Conservation (phyloP, 2,329 filamentous ascomycete species). For the Colletotrichum theobromicola region DNA sequence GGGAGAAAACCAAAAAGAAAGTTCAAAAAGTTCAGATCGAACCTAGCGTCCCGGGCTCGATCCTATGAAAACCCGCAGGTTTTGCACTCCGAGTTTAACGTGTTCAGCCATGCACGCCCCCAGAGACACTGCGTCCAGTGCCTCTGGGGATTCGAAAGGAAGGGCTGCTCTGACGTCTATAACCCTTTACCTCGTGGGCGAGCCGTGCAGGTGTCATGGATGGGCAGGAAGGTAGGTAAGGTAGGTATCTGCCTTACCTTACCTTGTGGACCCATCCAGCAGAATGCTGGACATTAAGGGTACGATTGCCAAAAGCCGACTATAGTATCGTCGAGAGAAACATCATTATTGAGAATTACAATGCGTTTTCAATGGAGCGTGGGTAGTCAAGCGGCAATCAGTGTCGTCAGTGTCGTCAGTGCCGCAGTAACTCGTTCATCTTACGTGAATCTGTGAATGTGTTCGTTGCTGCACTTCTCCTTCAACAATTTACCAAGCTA, state of each 20-base stretch:
- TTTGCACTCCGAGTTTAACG: background rate
- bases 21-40: background rate
- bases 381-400: no score
- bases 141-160: background rate
- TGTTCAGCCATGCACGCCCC: background rate
- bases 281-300: background rate
- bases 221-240: background rate
- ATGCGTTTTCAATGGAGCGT: background rate
- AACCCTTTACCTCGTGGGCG: background rate
- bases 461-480: background rate
- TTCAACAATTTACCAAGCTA: rapidly evolving
- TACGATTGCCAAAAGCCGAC: rapidly evolving
- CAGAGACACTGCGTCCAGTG: background rate
- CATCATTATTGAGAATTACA: background rate
- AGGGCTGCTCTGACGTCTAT: background rate
- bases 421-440: no score
- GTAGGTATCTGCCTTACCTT: no score
- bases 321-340: rapidly evolving
- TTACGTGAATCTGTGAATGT: no score
- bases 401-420: no score
- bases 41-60: background rate
- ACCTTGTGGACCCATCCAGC: no score
- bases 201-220: background rate
- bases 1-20: background rate
- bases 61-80: background rate